Conservation (phyloP, 352 stramenopile species). For the Pythium dissotocum region DNA sequence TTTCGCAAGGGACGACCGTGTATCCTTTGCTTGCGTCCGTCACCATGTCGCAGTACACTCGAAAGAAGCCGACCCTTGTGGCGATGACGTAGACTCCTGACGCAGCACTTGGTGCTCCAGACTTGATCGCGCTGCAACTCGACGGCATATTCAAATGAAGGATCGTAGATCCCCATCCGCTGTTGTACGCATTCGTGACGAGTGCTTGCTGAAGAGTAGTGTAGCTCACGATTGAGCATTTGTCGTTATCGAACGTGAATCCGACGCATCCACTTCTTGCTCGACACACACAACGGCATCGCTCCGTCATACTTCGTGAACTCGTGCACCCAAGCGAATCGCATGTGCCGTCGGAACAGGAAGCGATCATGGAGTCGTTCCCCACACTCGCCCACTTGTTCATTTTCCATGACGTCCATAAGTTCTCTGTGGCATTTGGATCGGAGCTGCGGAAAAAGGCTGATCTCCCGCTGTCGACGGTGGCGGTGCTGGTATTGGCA, state of each 20-base stretch:
- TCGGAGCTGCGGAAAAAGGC: constrained; percentile 35
- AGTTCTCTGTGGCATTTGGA: constrained; percentile 32
- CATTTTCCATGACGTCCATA: constrained; percentile 42
- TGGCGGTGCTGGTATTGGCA: constrained; percentile 26
- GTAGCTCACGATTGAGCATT: constrained; percentile 43
- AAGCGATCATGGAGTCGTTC: constrained; percentile 34
- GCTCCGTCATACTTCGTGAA: constrained; percentile 39
- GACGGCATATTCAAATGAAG: constrained; percentile 61
- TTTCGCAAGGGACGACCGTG: constrained; percentile 51
- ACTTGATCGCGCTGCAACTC: constrained; percentile 58
- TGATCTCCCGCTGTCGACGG: constrained; percentile 29
- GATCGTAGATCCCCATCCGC: constrained; percentile 20
- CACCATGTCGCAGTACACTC: constrained; percentile 58
- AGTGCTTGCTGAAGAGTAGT: constrained; percentile 42
- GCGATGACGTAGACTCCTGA: constrained; percentile 49
- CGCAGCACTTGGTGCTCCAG: constrained; percentile 26
- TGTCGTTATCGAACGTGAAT: constrained; percentile 41
- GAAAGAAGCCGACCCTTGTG: constrained; percentile 40
- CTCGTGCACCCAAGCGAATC: constrained; percentile 30
- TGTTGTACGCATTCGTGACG: constrained; percentile 31
- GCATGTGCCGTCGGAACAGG: constrained; percentile 35
- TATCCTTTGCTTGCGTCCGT: constrained; percentile 52
- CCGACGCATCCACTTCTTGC: constrained; percentile 37
- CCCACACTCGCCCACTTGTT: constrained; percentile 37
- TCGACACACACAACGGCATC: constrained; percentile 50